Evolutionary conservation across 148 eudicot genomes (phyloP).

Genomic region (Arbutus unedo): DNA sequence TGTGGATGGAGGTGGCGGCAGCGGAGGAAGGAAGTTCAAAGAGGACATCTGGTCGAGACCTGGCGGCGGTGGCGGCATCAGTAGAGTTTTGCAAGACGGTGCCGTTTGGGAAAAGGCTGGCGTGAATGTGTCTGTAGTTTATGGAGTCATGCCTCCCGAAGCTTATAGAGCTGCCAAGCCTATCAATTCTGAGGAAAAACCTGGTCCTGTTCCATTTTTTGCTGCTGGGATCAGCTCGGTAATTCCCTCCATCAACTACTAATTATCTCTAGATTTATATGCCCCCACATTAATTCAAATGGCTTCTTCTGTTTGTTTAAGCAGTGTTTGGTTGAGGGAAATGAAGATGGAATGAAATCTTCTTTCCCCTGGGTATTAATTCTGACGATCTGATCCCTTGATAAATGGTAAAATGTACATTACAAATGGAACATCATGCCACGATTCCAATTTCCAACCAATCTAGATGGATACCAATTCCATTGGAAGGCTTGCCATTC

Average conservation of each 20-base stretch:
- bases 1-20: slow-evolving; percentile 82
- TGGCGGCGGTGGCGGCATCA: slow-evolving; percentile 95
- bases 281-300: neutral
- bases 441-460: neutral
- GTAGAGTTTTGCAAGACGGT: slow-evolving; percentile 92
- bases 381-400: neutral
- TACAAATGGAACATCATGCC: neutral
- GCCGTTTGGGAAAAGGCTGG: slow-evolving; percentile 87
- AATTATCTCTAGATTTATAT: neutral
- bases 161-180: slow-evolving; percentile 95
- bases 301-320: neutral
- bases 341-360: neutral
- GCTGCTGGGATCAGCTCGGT: slow-evolving; percentile 98
- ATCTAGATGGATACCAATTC: neutral
- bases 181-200: slow-evolving; percentile 37
- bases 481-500: neutral
- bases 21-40: slow-evolving; percentile 73
- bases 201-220: slow-evolving; percentile 85
- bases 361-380: neutral
- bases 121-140: slow-evolving; percentile 82
- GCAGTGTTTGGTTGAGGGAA: neutral
- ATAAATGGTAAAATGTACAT: neutral
- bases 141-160: slow-evolving; percentile 94
- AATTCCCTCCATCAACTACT: neutral
- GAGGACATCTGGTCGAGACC: slow-evolving; percentile 93